Evolutionary conservation across 768 basidiomycete species (phyloP).

Genomic region (Candolleomyces efflorescens): DNA sequence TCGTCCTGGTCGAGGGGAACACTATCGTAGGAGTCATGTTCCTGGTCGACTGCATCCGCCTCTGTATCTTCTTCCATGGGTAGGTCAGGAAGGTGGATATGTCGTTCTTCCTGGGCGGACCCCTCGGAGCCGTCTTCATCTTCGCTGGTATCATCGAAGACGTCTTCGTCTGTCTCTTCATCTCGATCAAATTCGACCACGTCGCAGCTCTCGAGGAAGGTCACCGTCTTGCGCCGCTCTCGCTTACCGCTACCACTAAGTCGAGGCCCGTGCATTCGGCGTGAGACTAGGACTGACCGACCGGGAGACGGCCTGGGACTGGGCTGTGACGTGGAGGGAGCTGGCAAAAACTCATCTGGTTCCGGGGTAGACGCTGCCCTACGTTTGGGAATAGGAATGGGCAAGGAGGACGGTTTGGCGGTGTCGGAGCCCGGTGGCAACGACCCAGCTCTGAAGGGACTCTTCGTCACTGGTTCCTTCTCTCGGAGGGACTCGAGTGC

Average conservation of each 20-base stretch:
- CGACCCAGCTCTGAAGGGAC: conserved; percentile 57
- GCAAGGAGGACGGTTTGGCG: conserved; percentile 22
- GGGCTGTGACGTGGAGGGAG: conserved; percentile 17
- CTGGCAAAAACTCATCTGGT: conserved; percentile 18
- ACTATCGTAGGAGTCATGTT: conserved; percentile 41
- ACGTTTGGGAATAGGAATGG: conserved; percentile 3
- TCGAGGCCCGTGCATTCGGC: conserved; percentile 74
- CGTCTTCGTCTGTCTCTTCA: conserved; percentile 23
- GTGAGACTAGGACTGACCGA: conserved; percentile 66
- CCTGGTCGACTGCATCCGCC: conserved; percentile 12
- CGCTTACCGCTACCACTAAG: conserved; percentile 45
- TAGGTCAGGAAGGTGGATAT: conserved; percentile 13
- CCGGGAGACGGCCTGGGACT: conserved; percentile 42
- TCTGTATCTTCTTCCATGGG: conserved; percentile 10
- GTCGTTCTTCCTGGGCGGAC: conserved; percentile 17
- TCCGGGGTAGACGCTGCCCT: not conserved
- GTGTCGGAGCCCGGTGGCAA: conserved; percentile 22
- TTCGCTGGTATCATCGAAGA: conserved; percentile 16
- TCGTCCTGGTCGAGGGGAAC: conserved; percentile 39
- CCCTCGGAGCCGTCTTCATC: conserved; percentile 17
- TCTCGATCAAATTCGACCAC: conserved; percentile 78
- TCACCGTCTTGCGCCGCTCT: conserved; percentile 71
- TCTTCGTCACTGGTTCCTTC: conserved; percentile 77
- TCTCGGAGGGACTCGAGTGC: conserved; percentile 68
- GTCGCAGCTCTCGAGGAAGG: conserved; percentile 75